Evolutionary conservation across 208 protist species (phyloP), one percentile per base, ranked within the genome.

Genomic region (Tritrichomonas musculus): DNA sequence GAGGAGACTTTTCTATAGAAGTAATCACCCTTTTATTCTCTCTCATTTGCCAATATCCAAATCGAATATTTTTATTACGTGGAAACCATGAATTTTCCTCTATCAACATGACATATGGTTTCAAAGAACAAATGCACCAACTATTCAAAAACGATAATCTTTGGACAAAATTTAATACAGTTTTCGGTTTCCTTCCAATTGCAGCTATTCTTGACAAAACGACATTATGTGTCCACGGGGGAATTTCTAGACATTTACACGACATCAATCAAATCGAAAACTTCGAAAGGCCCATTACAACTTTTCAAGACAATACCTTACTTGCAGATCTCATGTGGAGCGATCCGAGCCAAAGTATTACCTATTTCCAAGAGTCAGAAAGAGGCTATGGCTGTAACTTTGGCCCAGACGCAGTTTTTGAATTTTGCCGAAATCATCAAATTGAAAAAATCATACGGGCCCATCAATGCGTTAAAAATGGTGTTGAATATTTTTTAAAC

Each of bases 191-290:
- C 14, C 73, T 82, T 50, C 73, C 73, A n/a, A 47, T 82, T 50
- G 73, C 41, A 22, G 30, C 33, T n/a, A 47, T 82, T 30, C 47
- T 82, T 50, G 14, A 82, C 41, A 82, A 82, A 20, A 50, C 47
- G 50, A 82, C 50, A 50, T 82, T 82, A 33, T 82, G 73, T 44
- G 73, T 82, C 50, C 73, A 82, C 30, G 73, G 73, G 20, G 73
- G 73, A 47, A 82, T 82, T 20, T 82, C 73, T n/a, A 33, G 39
- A 82, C 20, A 4, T 33, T 30, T 82, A 22, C 47, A 47, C 22
- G 20, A 50, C 14, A 3, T 82, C 4, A 20, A 14, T 30, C 73
- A 82, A 82, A 36, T 82, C 8, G 73, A 82, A 30, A 82, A 82
- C 9, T 20, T 82, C 30, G 41, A 82, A 50, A 33, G 73, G 20